Percentiles rank a stretch among this genome's conserved stretches.
Evolutionary conservation across 1,284 basidiomycete species (phyloP).

Genomic region (Naganishia sp.): DNA sequence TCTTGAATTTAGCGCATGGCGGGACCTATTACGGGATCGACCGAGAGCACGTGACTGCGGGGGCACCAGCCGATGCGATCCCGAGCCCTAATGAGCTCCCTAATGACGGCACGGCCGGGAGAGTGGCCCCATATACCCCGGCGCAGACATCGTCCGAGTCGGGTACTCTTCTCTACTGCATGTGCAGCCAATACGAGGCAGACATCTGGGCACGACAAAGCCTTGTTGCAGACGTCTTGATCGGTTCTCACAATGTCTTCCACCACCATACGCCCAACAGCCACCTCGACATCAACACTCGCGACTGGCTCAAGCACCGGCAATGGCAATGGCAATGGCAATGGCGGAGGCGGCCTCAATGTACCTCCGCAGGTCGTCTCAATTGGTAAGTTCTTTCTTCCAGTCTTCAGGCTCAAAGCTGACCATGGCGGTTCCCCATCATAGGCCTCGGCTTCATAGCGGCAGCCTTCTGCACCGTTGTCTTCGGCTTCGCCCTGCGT

Average conservation of each 20-base stretch:
- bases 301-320: too few relatives aligned
- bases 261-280: background rate
- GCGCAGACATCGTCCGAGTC: too few relatives aligned
- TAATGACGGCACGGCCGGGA: constrained; percentile 1
- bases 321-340: constrained; percentile 2
- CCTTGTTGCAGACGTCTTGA: background rate
- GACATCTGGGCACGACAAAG: background rate
- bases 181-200: background rate
- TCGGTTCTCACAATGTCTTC: background rate
- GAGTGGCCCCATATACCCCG: background rate
- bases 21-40: too few relatives aligned
- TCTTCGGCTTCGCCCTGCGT: constrained; percentile 12
- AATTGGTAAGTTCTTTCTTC: constrained; percentile 1
- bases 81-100: too few relatives aligned
- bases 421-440: background rate
- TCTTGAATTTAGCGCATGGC: too few relatives aligned
- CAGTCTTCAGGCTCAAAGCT: background rate
- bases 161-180: too few relatives aligned
- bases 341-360: background rate
- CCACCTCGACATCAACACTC: background rate
- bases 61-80: constrained; percentile 10
- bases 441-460: constrained; percentile 25
- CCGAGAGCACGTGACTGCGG: too few relatives aligned
- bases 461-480: constrained; percentile 11
- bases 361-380: constrained; percentile 22